phyloP scores from a whole-genome alignment of 2,329 filamentous ascomycete species.

The Colletotrichum lini region DNA sequence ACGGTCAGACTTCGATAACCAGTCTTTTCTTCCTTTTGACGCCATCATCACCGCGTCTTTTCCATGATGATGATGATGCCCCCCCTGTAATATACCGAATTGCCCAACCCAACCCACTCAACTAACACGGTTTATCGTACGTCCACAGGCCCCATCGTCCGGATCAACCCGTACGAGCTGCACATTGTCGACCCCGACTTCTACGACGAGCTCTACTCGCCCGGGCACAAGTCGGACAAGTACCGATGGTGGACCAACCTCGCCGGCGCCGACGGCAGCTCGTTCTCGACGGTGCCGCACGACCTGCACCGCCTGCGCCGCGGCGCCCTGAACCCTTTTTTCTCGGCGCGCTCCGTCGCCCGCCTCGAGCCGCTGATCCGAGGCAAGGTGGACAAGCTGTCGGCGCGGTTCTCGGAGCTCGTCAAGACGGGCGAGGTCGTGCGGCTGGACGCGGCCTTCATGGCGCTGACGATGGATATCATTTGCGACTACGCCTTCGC shows the following conservation, averaged over 20 bases:
- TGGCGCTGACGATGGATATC: conserved; percentile 52
- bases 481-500: conserved; percentile 55
- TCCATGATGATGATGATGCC: too few species aligned
- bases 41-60: background rate
- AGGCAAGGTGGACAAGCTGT: conserved; percentile 49
- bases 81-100: background rate
- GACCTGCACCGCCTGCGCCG: conserved; percentile 59
- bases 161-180: conserved; percentile 51
- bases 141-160: conserved; percentile 48
- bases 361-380: conserved; percentile 55
- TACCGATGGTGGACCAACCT: conserved; percentile 40
- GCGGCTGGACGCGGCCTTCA: conserved; percentile 44
- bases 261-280: conserved; percentile 42
- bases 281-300: conserved; percentile 54
- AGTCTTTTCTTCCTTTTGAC: background rate
- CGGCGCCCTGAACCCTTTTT: conserved; percentile 58
- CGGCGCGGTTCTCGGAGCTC: conserved; percentile 47
- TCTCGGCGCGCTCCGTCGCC: conserved; percentile 56
- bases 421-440: conserved; percentile 43
- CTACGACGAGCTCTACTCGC: conserved; percentile 48
- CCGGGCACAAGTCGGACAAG: conserved; percentile 42
- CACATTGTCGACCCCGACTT: conserved; percentile 50
- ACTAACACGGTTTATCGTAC: background rate
- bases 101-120: too few species aligned
- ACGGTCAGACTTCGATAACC: conserved; percentile 46